These are phyloP conservation scores for Pleurotus cornucopiae DNA, from an alignment of 768 basidiomycete genomes.

Conservation along the genomic window DNA sequence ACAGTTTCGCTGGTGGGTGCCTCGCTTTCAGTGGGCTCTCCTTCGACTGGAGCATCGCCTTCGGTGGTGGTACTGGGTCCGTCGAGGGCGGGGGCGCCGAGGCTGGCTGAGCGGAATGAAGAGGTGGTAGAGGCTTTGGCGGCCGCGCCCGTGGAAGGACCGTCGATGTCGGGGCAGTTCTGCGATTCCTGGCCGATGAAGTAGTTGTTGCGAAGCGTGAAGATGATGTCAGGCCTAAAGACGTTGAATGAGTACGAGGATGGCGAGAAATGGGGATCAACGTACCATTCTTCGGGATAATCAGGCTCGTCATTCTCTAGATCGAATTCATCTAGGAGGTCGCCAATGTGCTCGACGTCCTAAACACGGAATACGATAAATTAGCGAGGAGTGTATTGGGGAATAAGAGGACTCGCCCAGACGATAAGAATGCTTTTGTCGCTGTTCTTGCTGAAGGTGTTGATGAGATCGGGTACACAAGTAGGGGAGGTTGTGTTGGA, in stretches of 20 bases:
- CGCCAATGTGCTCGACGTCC: slow-evolving; percentile 16
- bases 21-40: neutral
- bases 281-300: neutral
- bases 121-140: neutral
- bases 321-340: slow-evolving; percentile 18
- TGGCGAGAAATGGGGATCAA: neutral
- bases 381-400: too few relatives aligned
- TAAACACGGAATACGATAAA: neutral
- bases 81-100: neutral
- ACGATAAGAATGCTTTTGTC: slow-evolving; percentile 18
- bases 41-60: neutral
- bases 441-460: slow-evolving; percentile 17
- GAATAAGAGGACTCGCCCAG: slow-evolving; percentile 8
- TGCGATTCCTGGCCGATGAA: slow-evolving; percentile 19
- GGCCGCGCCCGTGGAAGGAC: slow-evolving; percentile 1
- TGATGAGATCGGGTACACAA: slow-evolving; percentile 18
- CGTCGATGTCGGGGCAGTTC: slow-evolving; percentile 20
- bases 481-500: slow-evolving; percentile 19
- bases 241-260: neutral
- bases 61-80: neutral
- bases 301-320: slow-evolving; percentile 13
- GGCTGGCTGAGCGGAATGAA: neutral
- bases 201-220: slow-evolving; percentile 13
- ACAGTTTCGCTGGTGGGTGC: neutral
- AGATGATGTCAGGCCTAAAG: slow-evolving; percentile 10